Conservation (phyloP, 345 rosid genomes). For the Geranium rotundifolium region DNA sequence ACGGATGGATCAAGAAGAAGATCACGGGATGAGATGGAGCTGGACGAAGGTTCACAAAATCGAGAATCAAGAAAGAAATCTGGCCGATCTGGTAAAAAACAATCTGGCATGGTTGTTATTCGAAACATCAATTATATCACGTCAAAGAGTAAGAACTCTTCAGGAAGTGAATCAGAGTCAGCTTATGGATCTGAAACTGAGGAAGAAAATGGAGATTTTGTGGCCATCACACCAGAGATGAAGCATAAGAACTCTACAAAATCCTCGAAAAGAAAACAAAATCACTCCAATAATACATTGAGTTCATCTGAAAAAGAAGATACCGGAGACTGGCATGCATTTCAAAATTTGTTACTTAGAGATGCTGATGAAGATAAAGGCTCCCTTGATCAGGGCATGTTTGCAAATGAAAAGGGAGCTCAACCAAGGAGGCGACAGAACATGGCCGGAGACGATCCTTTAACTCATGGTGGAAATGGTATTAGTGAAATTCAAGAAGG, state of each 20-base stretch:
- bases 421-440: slow-evolving; percentile 38
- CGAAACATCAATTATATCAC: slow-evolving; percentile 75
- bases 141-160: slow-evolving; percentile 48
- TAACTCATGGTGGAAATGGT: slow-evolving; percentile 34
- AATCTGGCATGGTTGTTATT: slow-evolving; percentile 67
- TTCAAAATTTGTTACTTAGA: slow-evolving; percentile 64
- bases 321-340: slow-evolving; percentile 74
- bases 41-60: slow-evolving; percentile 22
- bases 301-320: slow-evolving; percentile 24
- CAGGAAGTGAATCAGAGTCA: slow-evolving; percentile 46
- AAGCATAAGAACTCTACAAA: slow-evolving; percentile 21
- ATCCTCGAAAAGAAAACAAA: slow-evolving; percentile 30
- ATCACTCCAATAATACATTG: slow-evolving; percentile 16
- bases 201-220: slow-evolving; percentile 20
- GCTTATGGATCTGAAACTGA: slow-evolving; percentile 37
- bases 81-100: slow-evolving; percentile 32
- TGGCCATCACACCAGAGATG: slow-evolving; percentile 10
- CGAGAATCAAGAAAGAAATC: slow-evolving; percentile 28
- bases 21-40: slow-evolving; percentile 35
- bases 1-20: slow-evolving; percentile 25
- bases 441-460: slow-evolving; percentile 45
- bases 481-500: slow-evolving; percentile 34
- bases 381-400: slow-evolving; percentile 29
- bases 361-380: slow-evolving; percentile 66
- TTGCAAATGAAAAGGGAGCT: slow-evolving; percentile 53